Evolutionary conservation across 805 yeast genomes (phyloP), one percentile per base, ranked within the genome.

Genomic region (Middelhovenomyces tepae): DNA sequence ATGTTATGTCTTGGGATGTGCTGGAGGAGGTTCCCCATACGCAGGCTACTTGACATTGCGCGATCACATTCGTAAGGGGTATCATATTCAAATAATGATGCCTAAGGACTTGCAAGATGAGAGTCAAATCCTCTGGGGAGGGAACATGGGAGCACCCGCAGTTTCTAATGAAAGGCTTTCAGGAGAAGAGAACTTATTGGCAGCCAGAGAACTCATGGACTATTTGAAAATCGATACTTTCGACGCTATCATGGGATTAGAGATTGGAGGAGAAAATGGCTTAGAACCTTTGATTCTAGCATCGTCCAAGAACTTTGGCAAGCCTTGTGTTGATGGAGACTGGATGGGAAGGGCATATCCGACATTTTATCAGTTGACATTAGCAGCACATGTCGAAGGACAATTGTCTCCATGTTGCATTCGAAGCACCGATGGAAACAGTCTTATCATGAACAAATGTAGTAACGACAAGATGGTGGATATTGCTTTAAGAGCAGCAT

Each of bases 11-110:
- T 53, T 68, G 4, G 73, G 73, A 5, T 63, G 69, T 47, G 73
- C 72, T 3, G 73, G 73, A 8, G 73, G 73, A 19, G 73, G 73
- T 24, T 57, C 57, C 32, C 72, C 73, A 15, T 64, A 66, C 45
- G 50, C 67, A 4, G 46, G 44, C 13, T 63, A 44, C 38, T 47
- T 68, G 20, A 61, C 57, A 28, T 42, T 55, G 1, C n/a, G n/a
- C n/a, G 46, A 62, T 27, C 57, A 57, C 32, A 36, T 51, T 32
- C 39, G 61, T 26, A 31, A 42, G 2, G 72, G 70, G 7, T 58
- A 51, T 15, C 32, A 34, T 1, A 48, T 64, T 17, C 47, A 29
- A 25, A 60, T 67, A 9, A 46, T 67, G 31, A 62, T 61, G 43
- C 35, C 55, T 27, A 51, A 53, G 19, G 63, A 56, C 44, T 38